Conservation (phyloP, 73 alveolate genomes). For the Symbiodinium pilosum region DNA sequence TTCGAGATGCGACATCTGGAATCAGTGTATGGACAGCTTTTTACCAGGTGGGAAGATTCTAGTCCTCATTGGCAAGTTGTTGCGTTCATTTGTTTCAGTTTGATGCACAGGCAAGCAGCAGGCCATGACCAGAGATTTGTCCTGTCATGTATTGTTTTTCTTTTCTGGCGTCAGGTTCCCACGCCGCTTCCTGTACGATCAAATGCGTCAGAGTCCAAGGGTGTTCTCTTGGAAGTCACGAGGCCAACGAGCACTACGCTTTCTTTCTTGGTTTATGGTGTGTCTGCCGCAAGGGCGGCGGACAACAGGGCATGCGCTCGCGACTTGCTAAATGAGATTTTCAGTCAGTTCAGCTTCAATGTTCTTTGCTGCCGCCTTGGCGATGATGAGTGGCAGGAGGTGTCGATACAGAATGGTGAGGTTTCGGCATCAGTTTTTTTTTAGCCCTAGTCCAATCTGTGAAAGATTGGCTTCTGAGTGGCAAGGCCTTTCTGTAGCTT, state of each 20-base stretch:
- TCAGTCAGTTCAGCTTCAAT: background rate
- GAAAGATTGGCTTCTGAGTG: too few species aligned
- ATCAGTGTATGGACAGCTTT: background rate
- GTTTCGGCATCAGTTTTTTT: too few species aligned
- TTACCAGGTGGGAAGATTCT: background rate
- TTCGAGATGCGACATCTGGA: background rate
- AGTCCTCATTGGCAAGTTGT: too few species aligned
- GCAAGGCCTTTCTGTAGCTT: too few species aligned
- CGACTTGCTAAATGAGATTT: background rate
- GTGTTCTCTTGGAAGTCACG: background rate
- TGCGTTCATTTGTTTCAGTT: too few species aligned
- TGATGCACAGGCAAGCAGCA: background rate
- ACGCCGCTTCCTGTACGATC: background rate
- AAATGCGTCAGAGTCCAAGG: background rate
- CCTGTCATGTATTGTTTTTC: background rate
- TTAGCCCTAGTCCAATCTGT: too few species aligned
- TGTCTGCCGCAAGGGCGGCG: background rate
- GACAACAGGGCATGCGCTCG: background rate
- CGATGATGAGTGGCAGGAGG: background rate
- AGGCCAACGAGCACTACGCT: background rate
- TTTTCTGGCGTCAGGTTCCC: too few species aligned
- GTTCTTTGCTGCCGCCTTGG: background rate
- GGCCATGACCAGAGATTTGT: background rate
- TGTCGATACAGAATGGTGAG: background rate
- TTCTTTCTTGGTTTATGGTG: background rate